These are phyloP conservation scores for Nelumbo lutea DNA, from an alignment of 164 flowering plant genomes.

Conservation along the genomic window DNA sequence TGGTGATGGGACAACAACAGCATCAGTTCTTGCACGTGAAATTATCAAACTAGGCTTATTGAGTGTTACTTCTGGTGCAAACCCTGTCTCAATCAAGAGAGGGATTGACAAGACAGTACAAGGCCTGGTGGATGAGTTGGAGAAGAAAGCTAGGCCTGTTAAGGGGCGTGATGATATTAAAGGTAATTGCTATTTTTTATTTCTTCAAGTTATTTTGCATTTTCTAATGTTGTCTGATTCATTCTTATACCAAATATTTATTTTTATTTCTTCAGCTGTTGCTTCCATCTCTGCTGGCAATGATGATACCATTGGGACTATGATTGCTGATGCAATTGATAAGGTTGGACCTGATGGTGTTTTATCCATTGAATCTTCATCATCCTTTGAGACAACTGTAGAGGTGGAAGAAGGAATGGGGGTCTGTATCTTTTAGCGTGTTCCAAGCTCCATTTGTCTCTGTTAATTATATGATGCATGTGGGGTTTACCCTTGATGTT, in stretches of 20 bases:
- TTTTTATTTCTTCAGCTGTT: neutral
- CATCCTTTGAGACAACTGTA: neutral
- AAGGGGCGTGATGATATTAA: constrained; percentile 87
- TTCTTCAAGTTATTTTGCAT: neutral
- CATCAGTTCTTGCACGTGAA: constrained; percentile 89
- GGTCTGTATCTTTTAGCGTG: neutral
- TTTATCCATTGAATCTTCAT: neutral
- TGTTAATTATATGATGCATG: neutral
- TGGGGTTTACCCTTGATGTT: neutral
- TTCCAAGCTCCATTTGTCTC: neutral
- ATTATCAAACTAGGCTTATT: constrained; percentile 86
- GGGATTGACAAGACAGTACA: constrained; percentile 91
- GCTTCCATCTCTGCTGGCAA: neutral
- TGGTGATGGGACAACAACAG: constrained; percentile 99
- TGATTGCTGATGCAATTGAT: constrained; percentile 1
- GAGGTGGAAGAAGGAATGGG: neutral
- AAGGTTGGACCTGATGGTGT: neutral
- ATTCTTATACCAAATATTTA: neutral
- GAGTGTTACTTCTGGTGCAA: constrained; percentile 94
- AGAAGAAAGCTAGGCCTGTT: constrained; percentile 80
- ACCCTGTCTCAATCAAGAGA: constrained; percentile 82
- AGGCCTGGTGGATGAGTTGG: constrained; percentile 67
- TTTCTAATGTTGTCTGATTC: neutral
- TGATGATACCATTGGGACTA: neutral
- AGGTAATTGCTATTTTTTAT: constrained; percentile 39